Conservation (phyloP, 306 rosid genomes). For the Macrotyloma uniflorum region DNA sequence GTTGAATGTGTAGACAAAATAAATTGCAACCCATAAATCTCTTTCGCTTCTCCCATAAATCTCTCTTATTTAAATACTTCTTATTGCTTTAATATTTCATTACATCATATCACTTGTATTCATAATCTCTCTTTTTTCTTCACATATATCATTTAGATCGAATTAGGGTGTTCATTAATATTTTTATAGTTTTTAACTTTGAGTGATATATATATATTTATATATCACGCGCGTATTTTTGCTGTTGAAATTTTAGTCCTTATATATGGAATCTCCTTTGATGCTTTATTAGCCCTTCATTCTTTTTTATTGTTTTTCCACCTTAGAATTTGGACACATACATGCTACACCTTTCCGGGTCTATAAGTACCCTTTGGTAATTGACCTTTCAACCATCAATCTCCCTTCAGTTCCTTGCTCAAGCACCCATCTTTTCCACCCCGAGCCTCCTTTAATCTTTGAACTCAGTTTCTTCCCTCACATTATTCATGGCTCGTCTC, state of each 20-base stretch:
- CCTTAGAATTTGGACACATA: conserved; percentile 19
- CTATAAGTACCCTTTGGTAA: conserved; percentile 36
- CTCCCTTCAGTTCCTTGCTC: neutral
- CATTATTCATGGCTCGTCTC: conserved; percentile 54
- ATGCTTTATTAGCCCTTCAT: neutral
- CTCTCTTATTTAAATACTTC: neutral
- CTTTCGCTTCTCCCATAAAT: no score
- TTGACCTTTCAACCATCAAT: conserved; percentile 26
- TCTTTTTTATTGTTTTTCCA: neutral
- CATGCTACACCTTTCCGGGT: conserved; percentile 26
- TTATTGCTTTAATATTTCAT: neutral
- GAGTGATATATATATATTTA: no score
- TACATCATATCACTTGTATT: no score
- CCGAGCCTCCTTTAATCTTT: neutral
- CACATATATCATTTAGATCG: no score
- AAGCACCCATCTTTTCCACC: neutral
- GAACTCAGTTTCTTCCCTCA: conserved; percentile 3
- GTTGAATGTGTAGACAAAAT: neutral
- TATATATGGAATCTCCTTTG: neutral
- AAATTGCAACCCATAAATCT: neutral
- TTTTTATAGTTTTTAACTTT: neutral
- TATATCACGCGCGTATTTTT: neutral
- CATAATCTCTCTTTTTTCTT: no score
- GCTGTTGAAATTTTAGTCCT: neutral
- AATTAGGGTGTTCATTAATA: neutral